Percentiles rank a stretch among this genome's conserved stretches.
These are phyloP conservation scores for Botrytis hyacinthi DNA, from an alignment of 2,329 filamentous ascomycete genomes.

Conservation along the genomic window DNA sequence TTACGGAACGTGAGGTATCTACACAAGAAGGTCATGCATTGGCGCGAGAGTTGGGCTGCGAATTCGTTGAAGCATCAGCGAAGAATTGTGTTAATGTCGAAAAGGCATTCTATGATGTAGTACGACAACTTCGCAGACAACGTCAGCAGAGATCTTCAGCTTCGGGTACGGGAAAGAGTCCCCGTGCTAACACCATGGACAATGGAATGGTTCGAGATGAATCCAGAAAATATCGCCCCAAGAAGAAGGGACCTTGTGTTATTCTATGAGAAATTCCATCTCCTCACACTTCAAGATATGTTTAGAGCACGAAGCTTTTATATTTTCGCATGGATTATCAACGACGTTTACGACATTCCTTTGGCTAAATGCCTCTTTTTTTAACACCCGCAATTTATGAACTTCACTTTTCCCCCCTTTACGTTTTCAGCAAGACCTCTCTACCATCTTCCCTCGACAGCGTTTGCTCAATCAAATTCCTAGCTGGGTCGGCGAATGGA, in stretches of 20 bases:
- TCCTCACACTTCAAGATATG: constrained; percentile 18
- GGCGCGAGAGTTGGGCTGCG: constrained; percentile 87
- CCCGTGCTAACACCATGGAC: constrained; percentile 30
- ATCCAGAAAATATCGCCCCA: constrained; percentile 33
- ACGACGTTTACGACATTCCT: constrained; percentile 31
- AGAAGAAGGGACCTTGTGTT: constrained; percentile 33
- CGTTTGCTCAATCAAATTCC: constrained; percentile 31
- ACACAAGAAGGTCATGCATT: constrained; percentile 93
- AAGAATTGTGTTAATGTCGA: constrained; percentile 99
- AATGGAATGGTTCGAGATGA: constrained; percentile 31
- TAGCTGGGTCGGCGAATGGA: constrained; percentile 38
- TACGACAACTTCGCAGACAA: constrained; percentile 83
- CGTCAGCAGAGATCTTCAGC: constrained; percentile 49
- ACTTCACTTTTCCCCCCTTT: constrained; percentile 20
- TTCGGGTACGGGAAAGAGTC: constrained; percentile 29
- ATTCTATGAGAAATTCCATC: constrained; percentile 38
- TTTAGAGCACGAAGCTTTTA: constrained; percentile 22
- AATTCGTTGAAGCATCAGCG: constrained; percentile 94
- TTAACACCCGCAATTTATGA: constrained; percentile 15
- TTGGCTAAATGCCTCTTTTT: constrained; percentile 24
- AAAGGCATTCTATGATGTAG: constrained; percentile 97
- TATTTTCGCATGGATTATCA: constrained; percentile 22
- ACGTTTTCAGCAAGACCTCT: constrained; percentile 20
- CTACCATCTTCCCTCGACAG: constrained; percentile 30
- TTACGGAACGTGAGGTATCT: constrained; percentile 93